Evolutionary conservation across 306 rosid species (phyloP), one percentile per base, ranked within the genome.

Genomic region (Acmispon strigosus): DNA sequence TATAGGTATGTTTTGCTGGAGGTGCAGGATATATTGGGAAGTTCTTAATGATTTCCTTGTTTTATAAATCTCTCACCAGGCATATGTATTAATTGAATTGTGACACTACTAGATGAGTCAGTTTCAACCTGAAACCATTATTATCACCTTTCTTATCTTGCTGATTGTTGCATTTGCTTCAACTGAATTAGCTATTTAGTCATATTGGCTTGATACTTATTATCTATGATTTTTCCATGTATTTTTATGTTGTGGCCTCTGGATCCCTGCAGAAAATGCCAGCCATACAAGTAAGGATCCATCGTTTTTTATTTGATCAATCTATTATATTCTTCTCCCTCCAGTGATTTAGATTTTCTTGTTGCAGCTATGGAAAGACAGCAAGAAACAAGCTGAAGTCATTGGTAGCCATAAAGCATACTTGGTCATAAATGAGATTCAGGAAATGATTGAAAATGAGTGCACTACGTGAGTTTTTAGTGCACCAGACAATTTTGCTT

Each of bases 181-280:
- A 62, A 56, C 56, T 61, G 79, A 74, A 53, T 71, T 19, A 41
- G 15, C 37, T n/a, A 20, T 43, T 17, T 43, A 18, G 11, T 67
- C 54, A 39, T 29, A 17, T 51, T 42, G 2, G 37, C 11, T 73
- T 59, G 62, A 75, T 20, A 41, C 56, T 63, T 44, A 45, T 59
- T 55, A 14, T 45, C 10, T 63, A 22, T 20, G 15, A 14, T 66
- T 75, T 68, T 58, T 56, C 16, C 72, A 63, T 83, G 90, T 78
- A 53, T 64, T 39, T 75, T 5, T 34, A 47, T 69, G 70, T 17
- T 20, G 69, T 24, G 81, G 80, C 18, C 29, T 77, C 63, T 66
- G 57, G 65, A 76, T 78, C 67, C 63, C 6, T 74, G 81, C 86
- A 92, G 96, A 92, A 85, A 81, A 92, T 92, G 98, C 98, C 98